Conservation (phyloP, 2,329 filamentous ascomycete genomes). For the Aspergillus quadrilineatus region DNA sequence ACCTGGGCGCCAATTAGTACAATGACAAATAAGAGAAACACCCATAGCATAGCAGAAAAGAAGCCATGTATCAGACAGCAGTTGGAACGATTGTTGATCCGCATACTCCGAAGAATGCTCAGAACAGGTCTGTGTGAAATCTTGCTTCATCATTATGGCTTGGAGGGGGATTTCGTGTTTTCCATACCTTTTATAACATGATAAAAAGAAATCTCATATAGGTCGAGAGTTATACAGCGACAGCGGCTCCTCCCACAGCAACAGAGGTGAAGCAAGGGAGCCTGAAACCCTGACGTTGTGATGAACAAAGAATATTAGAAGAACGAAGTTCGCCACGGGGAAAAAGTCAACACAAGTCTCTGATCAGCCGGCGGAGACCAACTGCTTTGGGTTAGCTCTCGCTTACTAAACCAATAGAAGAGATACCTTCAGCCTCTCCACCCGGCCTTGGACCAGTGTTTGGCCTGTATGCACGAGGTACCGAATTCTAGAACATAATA, state of each 20-base stretch:
- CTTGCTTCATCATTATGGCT: conserved; percentile 54
- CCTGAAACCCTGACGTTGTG: neutral
- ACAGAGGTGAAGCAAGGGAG: neutral
- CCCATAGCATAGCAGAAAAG: conserved; percentile 10
- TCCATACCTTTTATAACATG: neutral
- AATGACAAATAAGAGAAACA: neutral
- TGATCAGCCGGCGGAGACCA: neutral
- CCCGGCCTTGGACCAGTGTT: conserved; percentile 16
- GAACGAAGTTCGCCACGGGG: conserved; percentile 4
- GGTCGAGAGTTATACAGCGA: neutral
- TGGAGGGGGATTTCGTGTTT: neutral
- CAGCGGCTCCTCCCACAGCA: too few relatives aligned
- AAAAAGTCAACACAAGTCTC: neutral
- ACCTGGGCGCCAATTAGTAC: neutral
- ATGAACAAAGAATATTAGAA: neutral
- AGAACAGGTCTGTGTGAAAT: conserved; percentile 64
- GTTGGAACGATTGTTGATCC: conserved; percentile 47
- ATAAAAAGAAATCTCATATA: neutral
- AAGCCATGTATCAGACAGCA: conserved; percentile 46
- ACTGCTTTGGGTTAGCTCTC: conserved; percentile 33
- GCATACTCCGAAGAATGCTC: conserved; percentile 56
- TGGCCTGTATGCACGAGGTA: conserved; percentile 15
- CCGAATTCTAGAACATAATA: conserved; percentile 11
- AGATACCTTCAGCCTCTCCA: neutral
- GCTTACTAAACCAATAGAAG: conserved; percentile 21